Evolutionary conservation across 1,139 yeast species (phyloP).

Genomic region (Yamadazyma spencermartinsiae): DNA sequence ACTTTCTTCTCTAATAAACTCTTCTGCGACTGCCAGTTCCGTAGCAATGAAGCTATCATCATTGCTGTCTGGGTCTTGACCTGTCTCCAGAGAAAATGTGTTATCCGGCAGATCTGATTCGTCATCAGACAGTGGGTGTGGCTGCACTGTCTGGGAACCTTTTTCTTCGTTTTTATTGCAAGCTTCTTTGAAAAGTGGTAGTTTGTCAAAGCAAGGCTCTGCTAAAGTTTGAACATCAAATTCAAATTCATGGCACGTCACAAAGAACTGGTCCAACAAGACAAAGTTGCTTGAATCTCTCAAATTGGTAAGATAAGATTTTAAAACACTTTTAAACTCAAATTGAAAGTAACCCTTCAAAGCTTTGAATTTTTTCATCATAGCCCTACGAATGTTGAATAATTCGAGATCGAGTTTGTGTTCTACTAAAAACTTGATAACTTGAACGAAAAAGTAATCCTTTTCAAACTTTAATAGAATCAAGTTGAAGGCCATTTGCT

Average conservation of each 20-base stretch:
- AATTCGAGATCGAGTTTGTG: conserved; percentile 24
- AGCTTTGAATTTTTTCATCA: conserved; percentile 15
- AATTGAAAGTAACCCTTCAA: conserved; percentile 17
- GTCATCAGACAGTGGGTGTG: conserved; percentile 5
- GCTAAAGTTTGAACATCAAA: conserved; percentile 8
- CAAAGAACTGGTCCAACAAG: conserved; percentile 14
- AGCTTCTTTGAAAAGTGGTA: conserved; percentile 8
- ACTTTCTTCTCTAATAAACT: conserved; percentile 6
- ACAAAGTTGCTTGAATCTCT: conserved; percentile 8
- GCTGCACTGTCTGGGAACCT: background rate
- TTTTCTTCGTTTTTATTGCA: background rate
- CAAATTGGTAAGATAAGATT: conserved; percentile 12
- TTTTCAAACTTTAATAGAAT: conserved; percentile 20
- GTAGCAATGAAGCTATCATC: conserved; percentile 12
- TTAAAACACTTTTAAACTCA: conserved; percentile 18
- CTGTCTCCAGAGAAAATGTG: conserved; percentile 16
- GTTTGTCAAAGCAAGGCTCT: conserved; percentile 11
- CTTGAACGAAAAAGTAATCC: conserved; percentile 17
- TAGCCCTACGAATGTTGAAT: conserved; percentile 16
- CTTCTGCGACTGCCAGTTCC: conserved; percentile 7
- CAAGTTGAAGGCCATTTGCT: conserved; percentile 21
- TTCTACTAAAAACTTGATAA: conserved; percentile 24
- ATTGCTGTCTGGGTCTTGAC: conserved; percentile 9
- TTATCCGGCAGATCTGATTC: conserved; percentile 10
- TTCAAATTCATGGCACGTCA: conserved; percentile 10